phyloP scores from a whole-genome alignment of 306 rosid species.

The Oemleria cerasiformis region DNA sequence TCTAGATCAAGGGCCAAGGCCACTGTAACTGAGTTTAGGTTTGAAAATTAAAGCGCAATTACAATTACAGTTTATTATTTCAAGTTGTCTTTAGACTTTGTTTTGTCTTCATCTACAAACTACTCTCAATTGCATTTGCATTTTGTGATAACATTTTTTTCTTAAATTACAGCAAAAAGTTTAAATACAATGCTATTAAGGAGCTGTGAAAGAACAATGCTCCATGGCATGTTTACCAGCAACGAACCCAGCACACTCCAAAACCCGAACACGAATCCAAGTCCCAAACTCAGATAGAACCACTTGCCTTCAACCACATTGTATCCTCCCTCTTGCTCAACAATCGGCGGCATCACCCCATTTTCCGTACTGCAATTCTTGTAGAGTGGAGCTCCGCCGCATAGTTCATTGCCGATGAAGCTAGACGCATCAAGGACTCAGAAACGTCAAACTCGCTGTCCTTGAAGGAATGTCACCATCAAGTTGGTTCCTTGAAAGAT shows the following conservation, averaged over 20 bases:
- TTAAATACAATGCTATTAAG: background rate
- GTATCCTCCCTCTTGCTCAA: background rate
- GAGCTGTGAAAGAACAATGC: background rate
- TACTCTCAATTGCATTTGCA: too few species aligned
- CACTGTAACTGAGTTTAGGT: too few species aligned
- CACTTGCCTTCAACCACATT: background rate
- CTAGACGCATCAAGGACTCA: background rate
- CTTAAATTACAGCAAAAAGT: background rate
- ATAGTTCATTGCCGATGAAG: background rate
- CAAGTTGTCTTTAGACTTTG: too few species aligned
- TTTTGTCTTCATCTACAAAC: too few species aligned
- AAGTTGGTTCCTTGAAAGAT: background rate
- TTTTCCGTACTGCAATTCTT: background rate
- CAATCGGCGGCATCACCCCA: background rate
- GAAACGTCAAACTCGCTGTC: background rate
- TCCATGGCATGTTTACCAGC: background rate
- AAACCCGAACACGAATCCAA: background rate
- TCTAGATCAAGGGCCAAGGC: too few species aligned
- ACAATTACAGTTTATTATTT: too few species aligned
- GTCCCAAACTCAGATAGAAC: background rate
- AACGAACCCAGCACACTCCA: background rate
- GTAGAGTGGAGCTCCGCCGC: background rate
- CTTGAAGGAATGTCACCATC: background rate
- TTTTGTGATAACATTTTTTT: too few species aligned
- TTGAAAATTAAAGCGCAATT: too few species aligned